These are phyloP conservation scores for Carex cristatella DNA, from an alignment of 176 grass and related monocot species.

Conservation along the genomic window DNA sequence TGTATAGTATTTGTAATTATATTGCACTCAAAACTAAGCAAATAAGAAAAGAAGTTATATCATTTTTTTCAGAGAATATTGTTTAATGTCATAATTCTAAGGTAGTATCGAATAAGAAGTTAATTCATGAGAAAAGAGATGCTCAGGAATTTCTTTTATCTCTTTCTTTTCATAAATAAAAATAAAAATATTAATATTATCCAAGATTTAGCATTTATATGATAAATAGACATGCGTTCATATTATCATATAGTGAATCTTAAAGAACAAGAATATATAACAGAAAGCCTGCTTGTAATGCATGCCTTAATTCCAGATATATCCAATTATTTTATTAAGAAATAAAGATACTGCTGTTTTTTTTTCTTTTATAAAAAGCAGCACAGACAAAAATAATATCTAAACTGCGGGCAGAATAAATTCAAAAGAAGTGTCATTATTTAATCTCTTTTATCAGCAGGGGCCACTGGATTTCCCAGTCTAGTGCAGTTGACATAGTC, in stretches of 20 bases:
- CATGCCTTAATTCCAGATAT: neutral
- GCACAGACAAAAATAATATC: neutral
- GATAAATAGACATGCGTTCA: too few relatives aligned
- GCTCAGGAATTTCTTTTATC: too few relatives aligned
- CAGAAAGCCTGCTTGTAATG: neutral
- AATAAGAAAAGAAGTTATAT: too few relatives aligned
- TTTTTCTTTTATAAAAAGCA: neutral
- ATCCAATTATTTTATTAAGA: neutral
- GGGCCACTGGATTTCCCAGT: constrained; percentile 18
- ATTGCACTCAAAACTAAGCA: too few relatives aligned
- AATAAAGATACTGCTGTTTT: neutral
- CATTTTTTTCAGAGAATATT: too few relatives aligned
- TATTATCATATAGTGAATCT: neutral
- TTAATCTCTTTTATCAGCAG: neutral
- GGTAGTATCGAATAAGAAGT: too few relatives aligned
- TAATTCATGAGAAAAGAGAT: too few relatives aligned
- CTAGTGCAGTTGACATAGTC: constrained; percentile 82
- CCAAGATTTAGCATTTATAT: too few relatives aligned
- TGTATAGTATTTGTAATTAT: too few relatives aligned
- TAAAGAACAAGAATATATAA: neutral
- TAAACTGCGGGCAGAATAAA: neutral
- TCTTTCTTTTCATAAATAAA: too few relatives aligned
- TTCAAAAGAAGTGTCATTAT: neutral
- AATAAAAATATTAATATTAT: too few relatives aligned
- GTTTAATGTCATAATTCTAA: too few relatives aligned